Percentiles rank a stretch among this genome's conserved stretches.
phyloP scores from a whole-genome alignment of 2,329 filamentous ascomycete species.

The Colletotrichum noveboracense region DNA sequence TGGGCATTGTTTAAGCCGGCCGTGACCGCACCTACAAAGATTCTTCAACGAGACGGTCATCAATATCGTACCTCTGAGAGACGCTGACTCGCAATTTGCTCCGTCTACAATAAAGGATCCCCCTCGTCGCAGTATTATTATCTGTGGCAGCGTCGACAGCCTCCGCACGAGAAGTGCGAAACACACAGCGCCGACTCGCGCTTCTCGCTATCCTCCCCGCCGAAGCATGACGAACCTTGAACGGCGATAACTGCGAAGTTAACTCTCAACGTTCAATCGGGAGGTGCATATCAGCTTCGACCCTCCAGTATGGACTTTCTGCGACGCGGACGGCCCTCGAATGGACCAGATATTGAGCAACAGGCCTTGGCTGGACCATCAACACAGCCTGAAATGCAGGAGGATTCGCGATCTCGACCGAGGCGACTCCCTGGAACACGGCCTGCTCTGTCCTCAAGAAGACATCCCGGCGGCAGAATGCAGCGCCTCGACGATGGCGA shows the following conservation, averaged over 20 bases:
- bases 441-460: not conserved
- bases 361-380: slow-evolving; percentile 6
- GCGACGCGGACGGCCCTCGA: not conserved
- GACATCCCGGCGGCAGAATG: not conserved
- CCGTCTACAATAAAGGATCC: not conserved
- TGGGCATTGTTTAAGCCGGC: not conserved
- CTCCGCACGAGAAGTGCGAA: not conserved
- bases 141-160: not conserved
- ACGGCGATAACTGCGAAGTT: not conserved
- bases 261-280: not conserved
- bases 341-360: slow-evolving; percentile 6
- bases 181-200: not conserved
- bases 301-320: slow-evolving; percentile 13
- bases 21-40: not conserved
- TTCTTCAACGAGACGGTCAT: not conserved
- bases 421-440: slow-evolving; percentile 4
- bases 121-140: not conserved
- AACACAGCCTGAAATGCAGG: slow-evolving; percentile 17
- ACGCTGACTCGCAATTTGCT: not conserved
- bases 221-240: slow-evolving; percentile 8
- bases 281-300: not conserved
- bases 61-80: not conserved
- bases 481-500: slow-evolving; percentile 26
- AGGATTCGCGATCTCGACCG: not conserved
- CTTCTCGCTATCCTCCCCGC: not conserved